phyloP scores from a whole-genome alignment of 305 asterid genomes.

The Solanum hybrid region DNA sequence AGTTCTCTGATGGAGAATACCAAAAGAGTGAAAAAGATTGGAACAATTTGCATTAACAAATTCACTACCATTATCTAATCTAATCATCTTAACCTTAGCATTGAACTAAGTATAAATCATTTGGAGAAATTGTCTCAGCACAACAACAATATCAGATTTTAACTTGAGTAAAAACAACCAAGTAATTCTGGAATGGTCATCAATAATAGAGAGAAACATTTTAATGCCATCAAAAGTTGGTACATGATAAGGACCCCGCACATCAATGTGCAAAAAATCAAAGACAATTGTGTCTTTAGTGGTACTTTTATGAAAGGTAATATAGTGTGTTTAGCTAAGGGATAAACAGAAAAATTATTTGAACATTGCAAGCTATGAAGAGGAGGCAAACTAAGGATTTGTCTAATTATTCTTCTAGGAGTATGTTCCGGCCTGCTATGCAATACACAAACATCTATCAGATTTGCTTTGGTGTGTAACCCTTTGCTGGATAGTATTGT shows the following conservation, averaged over 20 bases:
- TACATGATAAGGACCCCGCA: not conserved
- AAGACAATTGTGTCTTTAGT: not conserved
- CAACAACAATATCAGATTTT: not conserved
- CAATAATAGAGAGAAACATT: not conserved
- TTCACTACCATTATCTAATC: not conserved
- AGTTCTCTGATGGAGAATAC: not conserved
- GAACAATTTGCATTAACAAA: not conserved
- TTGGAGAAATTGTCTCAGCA: not conserved
- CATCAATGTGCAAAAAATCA: not conserved
- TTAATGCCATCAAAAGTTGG: not conserved
- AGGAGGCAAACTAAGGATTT: not conserved
- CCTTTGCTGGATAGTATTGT: not conserved
- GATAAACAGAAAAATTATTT: not conserved
- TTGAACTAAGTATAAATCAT: not conserved
- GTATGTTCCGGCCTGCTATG: not conserved
- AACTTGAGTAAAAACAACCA: not conserved
- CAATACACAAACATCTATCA: not conserved
- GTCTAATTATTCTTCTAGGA: not conserved
- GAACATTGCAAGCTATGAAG: not conserved
- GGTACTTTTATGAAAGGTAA: not conserved
- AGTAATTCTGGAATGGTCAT: not conserved
- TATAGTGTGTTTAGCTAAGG: not conserved
- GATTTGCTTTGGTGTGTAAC: not conserved
- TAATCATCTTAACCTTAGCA: not conserved
- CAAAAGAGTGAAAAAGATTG: not conserved